Evolutionary conservation across 495 filamentous ascomycete genomes (phyloP).

Genomic region (Hypoxylon lienhwacheense): DNA sequence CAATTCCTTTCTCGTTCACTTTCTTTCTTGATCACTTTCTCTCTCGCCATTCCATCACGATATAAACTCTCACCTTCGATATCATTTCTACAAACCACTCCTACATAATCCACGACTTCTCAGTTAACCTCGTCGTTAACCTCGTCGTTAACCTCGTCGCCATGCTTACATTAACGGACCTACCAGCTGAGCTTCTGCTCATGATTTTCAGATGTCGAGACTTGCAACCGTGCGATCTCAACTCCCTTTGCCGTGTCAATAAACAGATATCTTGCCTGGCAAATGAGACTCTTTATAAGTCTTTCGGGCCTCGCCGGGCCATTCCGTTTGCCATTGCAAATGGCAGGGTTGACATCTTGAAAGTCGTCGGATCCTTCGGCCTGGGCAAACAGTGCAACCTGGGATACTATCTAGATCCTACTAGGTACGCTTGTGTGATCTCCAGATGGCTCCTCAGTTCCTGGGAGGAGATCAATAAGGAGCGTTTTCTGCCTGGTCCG

Average conservation of each 20-base stretch:
- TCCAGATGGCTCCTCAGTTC: too few species aligned
- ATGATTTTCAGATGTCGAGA: background rate
- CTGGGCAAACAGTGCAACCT: background rate
- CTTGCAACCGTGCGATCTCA: background rate
- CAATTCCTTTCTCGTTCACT: too few species aligned
- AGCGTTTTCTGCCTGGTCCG: too few species aligned
- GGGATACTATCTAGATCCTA: too few species aligned
- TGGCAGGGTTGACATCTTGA: background rate
- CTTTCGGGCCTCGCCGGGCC: background rate
- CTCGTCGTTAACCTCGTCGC: background rate
- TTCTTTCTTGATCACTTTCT: too few species aligned
- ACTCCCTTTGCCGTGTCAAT: conserved; percentile 2
- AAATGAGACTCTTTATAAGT: background rate
- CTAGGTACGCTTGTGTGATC: too few species aligned
- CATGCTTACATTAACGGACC: background rate
- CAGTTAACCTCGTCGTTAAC: too few species aligned
- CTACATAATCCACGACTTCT: too few species aligned
- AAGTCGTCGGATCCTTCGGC: background rate
- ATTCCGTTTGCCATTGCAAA: background rate
- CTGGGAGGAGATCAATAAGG: too few species aligned
- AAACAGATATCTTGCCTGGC: background rate
- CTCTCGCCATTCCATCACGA: too few species aligned
- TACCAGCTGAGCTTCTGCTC: background rate
- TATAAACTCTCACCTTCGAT: too few species aligned
- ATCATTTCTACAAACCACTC: too few species aligned